Conservation (phyloP, 2,329 filamentous ascomycete species). For the Fusarium algeriense region DNA sequence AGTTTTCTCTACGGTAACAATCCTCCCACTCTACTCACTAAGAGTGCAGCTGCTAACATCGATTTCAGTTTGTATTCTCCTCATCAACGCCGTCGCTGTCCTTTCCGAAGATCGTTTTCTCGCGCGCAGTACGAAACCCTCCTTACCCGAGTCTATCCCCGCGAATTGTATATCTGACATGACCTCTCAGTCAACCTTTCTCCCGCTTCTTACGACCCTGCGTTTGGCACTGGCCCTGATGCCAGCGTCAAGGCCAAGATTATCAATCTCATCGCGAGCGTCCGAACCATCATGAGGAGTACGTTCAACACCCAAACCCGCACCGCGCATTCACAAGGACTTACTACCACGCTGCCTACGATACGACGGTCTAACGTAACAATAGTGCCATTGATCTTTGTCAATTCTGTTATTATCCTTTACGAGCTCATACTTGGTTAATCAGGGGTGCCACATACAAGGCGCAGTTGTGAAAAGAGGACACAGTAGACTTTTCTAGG, state of each 20-base stretch:
- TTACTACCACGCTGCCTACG: neutral
- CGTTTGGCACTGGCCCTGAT: conserved; percentile 80
- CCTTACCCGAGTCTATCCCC: neutral
- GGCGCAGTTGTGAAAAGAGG: conserved; percentile 26
- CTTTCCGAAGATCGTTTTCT: conserved; percentile 96
- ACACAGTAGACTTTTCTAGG: conserved; percentile 35
- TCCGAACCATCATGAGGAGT: conserved; percentile 95
- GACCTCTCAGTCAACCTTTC: conserved; percentile 76
- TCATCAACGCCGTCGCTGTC: conserved; percentile 93
- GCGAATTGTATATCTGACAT: conserved; percentile 28
- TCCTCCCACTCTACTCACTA: neutral
- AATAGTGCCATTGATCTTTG: conserved; percentile 83
- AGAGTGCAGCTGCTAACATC: conserved; percentile 22
- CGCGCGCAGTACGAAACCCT: conserved; percentile 65
- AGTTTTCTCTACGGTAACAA: conserved; percentile 74
- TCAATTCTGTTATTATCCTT: conserved; percentile 85
- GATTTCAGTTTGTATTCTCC: conserved; percentile 75
- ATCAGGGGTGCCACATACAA: conserved; percentile 37
- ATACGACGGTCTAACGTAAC: conserved; percentile 16
- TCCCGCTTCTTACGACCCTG: conserved; percentile 75
- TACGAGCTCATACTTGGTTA: conserved; percentile 84
- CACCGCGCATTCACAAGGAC: neutral
- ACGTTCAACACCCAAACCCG: conserved; percentile 24
- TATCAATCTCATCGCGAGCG: conserved; percentile 89
- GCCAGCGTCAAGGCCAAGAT: conserved; percentile 87